These are phyloP conservation scores for Vitellaria paradoxa DNA, from an alignment of 179 eudicot genomes.

Conservation along the genomic window DNA sequence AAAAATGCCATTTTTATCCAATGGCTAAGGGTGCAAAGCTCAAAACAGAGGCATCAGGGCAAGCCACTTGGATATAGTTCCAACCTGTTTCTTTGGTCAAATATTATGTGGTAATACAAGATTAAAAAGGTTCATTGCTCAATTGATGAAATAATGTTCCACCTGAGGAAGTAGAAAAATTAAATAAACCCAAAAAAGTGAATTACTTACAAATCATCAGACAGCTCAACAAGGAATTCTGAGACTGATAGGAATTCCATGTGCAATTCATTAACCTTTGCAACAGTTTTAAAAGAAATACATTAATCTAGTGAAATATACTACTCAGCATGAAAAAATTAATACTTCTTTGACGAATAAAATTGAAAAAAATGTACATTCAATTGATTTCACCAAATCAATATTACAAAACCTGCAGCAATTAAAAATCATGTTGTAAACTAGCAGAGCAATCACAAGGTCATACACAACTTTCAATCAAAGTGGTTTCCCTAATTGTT, in stretches of 20 bases:
- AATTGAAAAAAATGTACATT: not conserved
- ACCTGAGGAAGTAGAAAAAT: not conserved
- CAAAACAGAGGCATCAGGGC: not conserved
- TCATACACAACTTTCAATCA: not conserved
- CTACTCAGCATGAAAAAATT: not conserved
- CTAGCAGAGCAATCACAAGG: not conserved
- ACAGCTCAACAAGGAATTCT: slow-evolving; percentile 83
- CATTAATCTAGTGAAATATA: slow-evolving; percentile 19
- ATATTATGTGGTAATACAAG: not conserved
- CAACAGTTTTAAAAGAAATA: slow-evolving; percentile 29
- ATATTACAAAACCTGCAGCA: not conserved
- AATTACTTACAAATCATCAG: slow-evolving; percentile 88
- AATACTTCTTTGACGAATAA: not conserved
- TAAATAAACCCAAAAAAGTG: not conserved
- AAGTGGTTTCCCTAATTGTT: not conserved
- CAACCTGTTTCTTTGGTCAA: not conserved
- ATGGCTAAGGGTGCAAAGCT: not conserved
- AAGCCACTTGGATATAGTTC: not conserved
- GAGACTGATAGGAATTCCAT: slow-evolving; percentile 89
- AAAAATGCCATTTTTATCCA: not conserved
- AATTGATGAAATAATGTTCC: not conserved
- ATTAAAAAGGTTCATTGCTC: not conserved
- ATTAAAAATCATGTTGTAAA: not conserved
- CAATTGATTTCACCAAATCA: not conserved
- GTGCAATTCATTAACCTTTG: slow-evolving; percentile 78